Conservation (phyloP, 2,329 filamentous ascomycete genomes). For the Cordyceps tenuipes region DNA sequence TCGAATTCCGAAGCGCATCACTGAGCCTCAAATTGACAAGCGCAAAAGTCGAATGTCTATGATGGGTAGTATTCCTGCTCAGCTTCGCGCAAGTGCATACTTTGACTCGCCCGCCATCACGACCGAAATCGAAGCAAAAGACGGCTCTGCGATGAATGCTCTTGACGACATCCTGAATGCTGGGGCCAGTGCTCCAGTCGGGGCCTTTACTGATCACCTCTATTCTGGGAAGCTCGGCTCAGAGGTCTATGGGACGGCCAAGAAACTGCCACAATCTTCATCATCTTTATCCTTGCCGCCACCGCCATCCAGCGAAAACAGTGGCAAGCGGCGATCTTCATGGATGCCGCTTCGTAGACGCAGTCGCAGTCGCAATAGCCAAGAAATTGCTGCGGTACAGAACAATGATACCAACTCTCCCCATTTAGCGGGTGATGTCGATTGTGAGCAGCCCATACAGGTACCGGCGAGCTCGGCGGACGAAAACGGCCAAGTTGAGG, state of each 20-base stretch:
- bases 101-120: conserved; percentile 62
- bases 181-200: conserved; percentile 78
- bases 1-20: conserved; percentile 27
- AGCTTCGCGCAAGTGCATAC: conserved; percentile 82
- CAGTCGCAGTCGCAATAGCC: conserved; percentile 22
- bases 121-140: conserved; percentile 50
- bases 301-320: conserved; percentile 18
- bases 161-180: conserved; percentile 89
- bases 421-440: neutral
- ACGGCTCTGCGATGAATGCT: conserved; percentile 78
- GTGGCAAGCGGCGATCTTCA: conserved; percentile 39
- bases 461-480: conserved; percentile 3
- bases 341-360: conserved; percentile 40
- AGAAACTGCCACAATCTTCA: conserved; percentile 32
- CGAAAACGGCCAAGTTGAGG: conserved; percentile 21
- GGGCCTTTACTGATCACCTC: conserved; percentile 82
- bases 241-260: conserved; percentile 62
- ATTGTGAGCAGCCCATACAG: conserved; percentile 15
- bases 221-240: conserved; percentile 68
- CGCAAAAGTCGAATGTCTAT: conserved; percentile 26
- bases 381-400: conserved; percentile 20
- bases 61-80: conserved; percentile 55
- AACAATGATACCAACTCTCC: conserved; percentile 9
- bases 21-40: conserved; percentile 23
- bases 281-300: conserved; percentile 19